phyloP scores from a whole-genome alignment of 495 filamentous ascomycete genomes.

The Penicillium daleae region DNA sequence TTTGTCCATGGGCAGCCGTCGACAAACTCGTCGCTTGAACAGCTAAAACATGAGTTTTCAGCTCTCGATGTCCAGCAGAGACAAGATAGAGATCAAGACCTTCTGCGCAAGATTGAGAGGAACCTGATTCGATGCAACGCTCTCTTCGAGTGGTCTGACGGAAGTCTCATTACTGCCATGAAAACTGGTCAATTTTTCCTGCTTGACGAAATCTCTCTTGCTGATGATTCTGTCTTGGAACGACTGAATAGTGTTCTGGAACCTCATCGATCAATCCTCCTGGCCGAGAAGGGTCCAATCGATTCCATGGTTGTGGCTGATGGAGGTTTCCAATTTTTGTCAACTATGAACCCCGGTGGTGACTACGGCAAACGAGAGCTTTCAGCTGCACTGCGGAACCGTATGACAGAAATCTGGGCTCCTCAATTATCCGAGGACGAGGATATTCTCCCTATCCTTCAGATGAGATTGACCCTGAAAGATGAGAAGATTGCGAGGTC shows the following conservation, averaged over 20 bases:
- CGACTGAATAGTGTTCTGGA: conserved; percentile 98
- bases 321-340: conserved; percentile 92
- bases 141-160: conserved; percentile 96
- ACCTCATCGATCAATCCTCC: conserved; percentile 77
- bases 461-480: conserved; percentile 69
- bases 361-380: conserved; percentile 98
- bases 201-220: conserved; percentile 96
- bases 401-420: conserved; percentile 99
- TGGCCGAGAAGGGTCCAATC: conserved; percentile 89
- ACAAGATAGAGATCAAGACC: conserved; percentile 48
- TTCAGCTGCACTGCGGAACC: conserved; percentile 90
- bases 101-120: conserved; percentile 60
- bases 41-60: conserved; percentile 55
- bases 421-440: conserved; percentile 76
- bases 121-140: conserved; percentile 69
- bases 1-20: conserved; percentile 39
- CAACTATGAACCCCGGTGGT: conserved; percentile 98
- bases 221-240: conserved; percentile 96
- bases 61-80: conserved; percentile 32
- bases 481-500: conserved; percentile 42
- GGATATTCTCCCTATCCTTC: conserved; percentile 86
- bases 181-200: conserved; percentile 86
- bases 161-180: conserved; percentile 95
- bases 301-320: conserved; percentile 76
- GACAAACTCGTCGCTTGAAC: conserved; percentile 42